Percentiles rank a stretch among this genome's conserved stretches.
These are phyloP conservation scores for Boletus rubroflammeus DNA, from an alignment of 768 basidiomycete genomes.

Conservation along the genomic window DNA sequence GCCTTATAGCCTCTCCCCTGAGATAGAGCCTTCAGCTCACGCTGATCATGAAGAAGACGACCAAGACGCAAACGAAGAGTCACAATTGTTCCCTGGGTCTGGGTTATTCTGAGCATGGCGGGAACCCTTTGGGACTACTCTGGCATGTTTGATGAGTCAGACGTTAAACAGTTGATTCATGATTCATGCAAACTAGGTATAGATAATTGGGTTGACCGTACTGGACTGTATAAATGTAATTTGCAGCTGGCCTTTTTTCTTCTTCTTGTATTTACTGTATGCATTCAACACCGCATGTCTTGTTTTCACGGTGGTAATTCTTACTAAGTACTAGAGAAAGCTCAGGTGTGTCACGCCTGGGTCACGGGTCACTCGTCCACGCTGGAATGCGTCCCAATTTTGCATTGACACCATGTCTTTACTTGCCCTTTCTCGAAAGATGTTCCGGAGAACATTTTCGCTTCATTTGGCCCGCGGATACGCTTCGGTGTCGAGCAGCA, in stretches of 20 bases:
- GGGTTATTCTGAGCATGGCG: conserved; percentile 35
- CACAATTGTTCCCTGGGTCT: conserved; percentile 42
- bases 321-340: neutral
- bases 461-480: conserved; percentile 12
- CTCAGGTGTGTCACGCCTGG: neutral
- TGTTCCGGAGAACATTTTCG: conserved; percentile 10
- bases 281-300: neutral
- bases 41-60: conserved; percentile 22
- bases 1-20: conserved; percentile 29
- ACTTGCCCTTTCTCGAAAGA: conserved; percentile 11
- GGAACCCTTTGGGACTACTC: neutral
- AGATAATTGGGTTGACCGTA: conserved; percentile 12
- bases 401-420: conserved; percentile 17
- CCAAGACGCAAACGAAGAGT: conserved; percentile 29
- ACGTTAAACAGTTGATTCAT: neutral
- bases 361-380: conserved; percentile 1
- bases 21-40: conserved; percentile 2
- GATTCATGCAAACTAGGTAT: conserved; percentile 4
- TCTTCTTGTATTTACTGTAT: conserved; percentile 25
- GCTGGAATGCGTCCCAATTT: neutral
- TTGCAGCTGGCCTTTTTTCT: conserved; percentile 3
- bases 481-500: conserved; percentile 8
- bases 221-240: conserved; percentile 9
- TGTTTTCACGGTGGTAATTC: neutral
- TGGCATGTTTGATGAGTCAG: neutral